A percentile compares a stretch with the other conserved stretches of the same genome.
Evolutionary conservation across 345 rosid species (phyloP).

Genomic region (Salix koriyanagi): DNA sequence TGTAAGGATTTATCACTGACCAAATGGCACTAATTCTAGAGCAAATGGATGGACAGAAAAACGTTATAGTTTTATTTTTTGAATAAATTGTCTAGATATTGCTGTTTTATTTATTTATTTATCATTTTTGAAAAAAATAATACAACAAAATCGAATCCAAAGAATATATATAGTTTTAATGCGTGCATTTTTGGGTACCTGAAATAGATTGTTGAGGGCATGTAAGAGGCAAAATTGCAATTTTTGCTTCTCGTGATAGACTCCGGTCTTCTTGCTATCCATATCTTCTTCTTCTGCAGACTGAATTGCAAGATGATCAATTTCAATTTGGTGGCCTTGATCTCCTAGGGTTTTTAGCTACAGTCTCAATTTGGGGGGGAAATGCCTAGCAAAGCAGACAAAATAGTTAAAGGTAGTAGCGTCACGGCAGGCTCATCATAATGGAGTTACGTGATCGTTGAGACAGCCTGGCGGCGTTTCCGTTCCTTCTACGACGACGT

Average conservation of each 20-base stretch:
- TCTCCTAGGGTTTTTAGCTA: not conserved
- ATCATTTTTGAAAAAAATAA: no score
- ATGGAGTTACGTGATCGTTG: no score
- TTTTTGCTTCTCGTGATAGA: constrained; percentile 81
- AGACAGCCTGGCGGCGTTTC: not conserved
- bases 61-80: no score
- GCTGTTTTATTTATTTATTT: no score
- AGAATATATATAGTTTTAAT: not conserved
- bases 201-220: constrained; percentile 87
- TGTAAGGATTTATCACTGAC: not conserved
- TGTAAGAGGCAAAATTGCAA: constrained; percentile 83
- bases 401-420: not conserved
- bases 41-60: not conserved
- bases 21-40: no score
- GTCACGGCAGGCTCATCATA: not conserved
- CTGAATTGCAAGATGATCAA: not conserved
- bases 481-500: not conserved
- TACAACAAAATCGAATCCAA: no score
- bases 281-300: constrained; percentile 7
- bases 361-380: not conserved
- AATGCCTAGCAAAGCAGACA: not conserved
- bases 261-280: constrained; percentile 35
- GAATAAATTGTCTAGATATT: no score
- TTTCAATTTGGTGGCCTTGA: not conserved
- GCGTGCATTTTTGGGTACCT: constrained; percentile 37